Percentiles rank a stretch among this genome's conserved stretches.
Evolutionary conservation across 2,329 filamentous ascomycete genomes (phyloP).

Genomic region (Colletotrichum incanum): DNA sequence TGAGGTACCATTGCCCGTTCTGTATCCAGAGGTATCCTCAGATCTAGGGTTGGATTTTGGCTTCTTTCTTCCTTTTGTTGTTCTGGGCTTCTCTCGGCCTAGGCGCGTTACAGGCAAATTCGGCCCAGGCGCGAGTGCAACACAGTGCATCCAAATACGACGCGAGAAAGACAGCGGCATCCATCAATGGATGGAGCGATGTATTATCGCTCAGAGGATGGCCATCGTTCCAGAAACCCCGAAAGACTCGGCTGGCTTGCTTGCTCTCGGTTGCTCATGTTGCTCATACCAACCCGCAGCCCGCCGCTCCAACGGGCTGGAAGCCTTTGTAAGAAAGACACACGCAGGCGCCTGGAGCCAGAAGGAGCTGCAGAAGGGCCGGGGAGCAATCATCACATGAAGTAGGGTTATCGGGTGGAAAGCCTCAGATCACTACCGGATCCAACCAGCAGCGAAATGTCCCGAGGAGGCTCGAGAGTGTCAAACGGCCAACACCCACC

Average conservation of each 20-base stretch:
- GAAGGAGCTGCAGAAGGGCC: not conserved
- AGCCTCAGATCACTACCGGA: not conserved
- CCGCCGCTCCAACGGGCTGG: conserved; percentile 3
- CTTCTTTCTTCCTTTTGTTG: not conserved
- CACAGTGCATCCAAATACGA: conserved; percentile 29
- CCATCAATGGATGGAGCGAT: not conserved
- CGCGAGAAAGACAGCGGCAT: not conserved
- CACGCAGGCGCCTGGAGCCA: not conserved
- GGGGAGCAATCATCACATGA: not conserved
- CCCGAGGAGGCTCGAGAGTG: conserved; percentile 2
- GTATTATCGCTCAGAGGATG: not conserved
- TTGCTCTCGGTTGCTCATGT: conserved; percentile 4
- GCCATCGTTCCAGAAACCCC: conserved; percentile 10
- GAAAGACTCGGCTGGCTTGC: conserved; percentile 15
- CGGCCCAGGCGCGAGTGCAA: conserved; percentile 26
- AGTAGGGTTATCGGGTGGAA: not conserved
- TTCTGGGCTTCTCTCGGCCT: conserved; percentile 12
- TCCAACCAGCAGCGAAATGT: not conserved
- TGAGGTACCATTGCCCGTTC: not conserved
- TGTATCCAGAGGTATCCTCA: not conserved
- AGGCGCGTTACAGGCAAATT: conserved; percentile 35
- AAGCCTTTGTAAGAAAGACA: not conserved
- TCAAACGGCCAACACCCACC: not conserved
- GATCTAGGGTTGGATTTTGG: not conserved
- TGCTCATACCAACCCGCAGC: not conserved